Evolutionary conservation across 176 grass and related monocot species (phyloP).

Genomic region (Cymbopogon citratus): DNA sequence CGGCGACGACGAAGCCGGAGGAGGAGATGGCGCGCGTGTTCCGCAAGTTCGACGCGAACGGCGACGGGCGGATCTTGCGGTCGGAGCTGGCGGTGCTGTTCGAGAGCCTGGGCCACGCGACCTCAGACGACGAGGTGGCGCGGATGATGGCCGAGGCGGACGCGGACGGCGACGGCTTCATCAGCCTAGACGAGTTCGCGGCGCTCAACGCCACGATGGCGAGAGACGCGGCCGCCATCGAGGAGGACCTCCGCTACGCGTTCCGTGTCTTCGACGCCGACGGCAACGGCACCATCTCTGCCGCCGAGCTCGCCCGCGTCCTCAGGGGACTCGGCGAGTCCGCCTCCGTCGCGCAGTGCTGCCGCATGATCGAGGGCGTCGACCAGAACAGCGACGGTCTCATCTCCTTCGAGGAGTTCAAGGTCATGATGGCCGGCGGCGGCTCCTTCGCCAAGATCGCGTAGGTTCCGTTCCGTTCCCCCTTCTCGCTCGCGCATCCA

Average conservation of each 20-base stretch:
- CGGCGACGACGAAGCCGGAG: slow-evolving; percentile 20
- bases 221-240: slow-evolving; percentile 33
- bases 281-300: slow-evolving; percentile 73
- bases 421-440: slow-evolving; percentile 80
- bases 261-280: slow-evolving; percentile 87
- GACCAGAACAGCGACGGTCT: slow-evolving; percentile 78
- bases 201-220: slow-evolving; percentile 48
- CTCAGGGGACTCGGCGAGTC: slow-evolving; percentile 71
- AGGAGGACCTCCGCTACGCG: slow-evolving; percentile 80
- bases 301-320: slow-evolving; percentile 73
- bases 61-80: slow-evolving; percentile 81
- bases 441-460: slow-evolving; percentile 31
- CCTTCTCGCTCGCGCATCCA: no score
- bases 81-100: slow-evolving; percentile 71
- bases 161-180: slow-evolving; percentile 82
- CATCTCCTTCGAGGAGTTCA: slow-evolving; percentile 92
- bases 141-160: slow-evolving; percentile 95
- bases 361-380: slow-evolving; percentile 86
- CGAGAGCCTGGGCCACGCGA: slow-evolving; percentile 60
- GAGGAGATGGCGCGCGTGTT: slow-evolving; percentile 78
- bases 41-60: slow-evolving; percentile 89
- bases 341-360: slow-evolving; percentile 66
- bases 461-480: not conserved
- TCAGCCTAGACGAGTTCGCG: slow-evolving; percentile 75
- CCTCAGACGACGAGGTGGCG: slow-evolving; percentile 57